These are phyloP conservation scores for Ogataea saltuana DNA, from an alignment of 805 yeast genomes.

Conservation along the genomic window DNA sequence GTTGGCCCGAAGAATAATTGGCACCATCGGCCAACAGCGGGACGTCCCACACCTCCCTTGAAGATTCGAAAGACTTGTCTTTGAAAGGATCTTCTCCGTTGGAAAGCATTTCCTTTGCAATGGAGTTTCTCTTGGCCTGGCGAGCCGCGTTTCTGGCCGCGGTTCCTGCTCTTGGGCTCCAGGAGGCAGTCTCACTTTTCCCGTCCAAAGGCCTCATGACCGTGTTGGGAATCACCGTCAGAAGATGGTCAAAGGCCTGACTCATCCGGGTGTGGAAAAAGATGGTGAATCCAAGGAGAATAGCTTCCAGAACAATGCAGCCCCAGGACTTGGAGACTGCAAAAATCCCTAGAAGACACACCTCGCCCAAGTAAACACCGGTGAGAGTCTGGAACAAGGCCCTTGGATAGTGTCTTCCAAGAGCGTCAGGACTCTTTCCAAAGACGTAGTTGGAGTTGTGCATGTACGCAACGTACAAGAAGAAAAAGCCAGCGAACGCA, in stretches of 20 bases:
- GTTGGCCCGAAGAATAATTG: slow-evolving; percentile 31
- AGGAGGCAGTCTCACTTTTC: slow-evolving; percentile 61
- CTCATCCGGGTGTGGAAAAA: slow-evolving; percentile 68
- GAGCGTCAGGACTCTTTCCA: slow-evolving; percentile 65
- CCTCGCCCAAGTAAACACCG: slow-evolving; percentile 85
- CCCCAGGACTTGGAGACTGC: slow-evolving; percentile 96
- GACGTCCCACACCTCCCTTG: slow-evolving; percentile 27
- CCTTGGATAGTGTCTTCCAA: slow-evolving; percentile 84
- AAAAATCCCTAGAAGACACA: slow-evolving; percentile 83
- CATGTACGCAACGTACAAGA: slow-evolving; percentile 74
- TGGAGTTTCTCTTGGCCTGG: background rate
- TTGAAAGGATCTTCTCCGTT: slow-evolving; percentile 4
- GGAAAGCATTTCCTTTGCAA: background rate
- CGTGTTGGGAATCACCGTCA: slow-evolving; percentile 63
- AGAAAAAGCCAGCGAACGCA: slow-evolving; percentile 65
- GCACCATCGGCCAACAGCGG: slow-evolving; percentile 75
- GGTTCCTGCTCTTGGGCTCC: slow-evolving; percentile 20
- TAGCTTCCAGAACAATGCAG: slow-evolving; percentile 74
- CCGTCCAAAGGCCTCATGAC: slow-evolving; percentile 81
- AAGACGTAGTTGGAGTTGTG: slow-evolving; percentile 76
- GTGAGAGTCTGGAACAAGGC: slow-evolving; percentile 86
- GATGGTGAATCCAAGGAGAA: slow-evolving; percentile 63
- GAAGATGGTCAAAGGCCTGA: slow-evolving; percentile 63
- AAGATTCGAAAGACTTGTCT: slow-evolving; percentile 1
- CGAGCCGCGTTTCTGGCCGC: too few relatives aligned